Evolutionary conservation across 1,284 basidiomycete species (phyloP).

Genomic region (Flammula alnicola): DNA sequence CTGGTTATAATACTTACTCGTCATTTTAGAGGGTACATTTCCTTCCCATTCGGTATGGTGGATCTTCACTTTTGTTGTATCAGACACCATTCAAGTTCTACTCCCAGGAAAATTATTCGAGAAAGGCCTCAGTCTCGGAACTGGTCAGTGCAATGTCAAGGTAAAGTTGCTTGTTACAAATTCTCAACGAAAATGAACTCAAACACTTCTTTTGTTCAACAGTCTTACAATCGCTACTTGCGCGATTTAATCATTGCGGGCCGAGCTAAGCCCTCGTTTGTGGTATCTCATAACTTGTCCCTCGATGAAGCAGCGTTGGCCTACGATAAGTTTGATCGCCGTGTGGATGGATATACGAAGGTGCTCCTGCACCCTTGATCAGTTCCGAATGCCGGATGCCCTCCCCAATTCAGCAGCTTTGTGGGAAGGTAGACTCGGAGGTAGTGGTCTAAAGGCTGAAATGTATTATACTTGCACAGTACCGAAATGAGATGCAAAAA

Average conservation of each 20-base stretch:
- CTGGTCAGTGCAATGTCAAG: constrained; percentile 60
- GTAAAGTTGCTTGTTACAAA: constrained; percentile 26
- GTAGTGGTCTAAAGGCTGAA: no score
- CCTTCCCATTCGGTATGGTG: constrained; percentile 50
- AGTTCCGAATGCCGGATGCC: no score
- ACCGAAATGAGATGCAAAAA: no score
- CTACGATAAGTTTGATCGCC: constrained; percentile 55
- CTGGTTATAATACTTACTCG: background rate
- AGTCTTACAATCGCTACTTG: constrained; percentile 56
- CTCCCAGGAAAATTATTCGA: constrained; percentile 50
- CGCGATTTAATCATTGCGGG: constrained; percentile 57
- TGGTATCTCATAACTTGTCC: constrained; percentile 53
- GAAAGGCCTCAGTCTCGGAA: constrained; percentile 55
- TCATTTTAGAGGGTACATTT: constrained; percentile 46
- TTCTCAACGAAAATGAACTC: background rate
- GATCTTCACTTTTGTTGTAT: background rate
- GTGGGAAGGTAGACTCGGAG: no score
- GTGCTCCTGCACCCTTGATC: constrained; percentile 51
- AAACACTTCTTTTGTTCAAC: background rate
- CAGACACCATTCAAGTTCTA: background rate
- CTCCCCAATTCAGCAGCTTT: no score
- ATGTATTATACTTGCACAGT: no score
- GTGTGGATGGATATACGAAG: constrained; percentile 55
- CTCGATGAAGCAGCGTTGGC: constrained; percentile 51
- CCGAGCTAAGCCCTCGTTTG: constrained; percentile 53